Evolutionary conservation across 768 basidiomycete genomes (phyloP), one percentile per base, ranked within the genome.

Genomic region (Serendipita indica): DNA sequence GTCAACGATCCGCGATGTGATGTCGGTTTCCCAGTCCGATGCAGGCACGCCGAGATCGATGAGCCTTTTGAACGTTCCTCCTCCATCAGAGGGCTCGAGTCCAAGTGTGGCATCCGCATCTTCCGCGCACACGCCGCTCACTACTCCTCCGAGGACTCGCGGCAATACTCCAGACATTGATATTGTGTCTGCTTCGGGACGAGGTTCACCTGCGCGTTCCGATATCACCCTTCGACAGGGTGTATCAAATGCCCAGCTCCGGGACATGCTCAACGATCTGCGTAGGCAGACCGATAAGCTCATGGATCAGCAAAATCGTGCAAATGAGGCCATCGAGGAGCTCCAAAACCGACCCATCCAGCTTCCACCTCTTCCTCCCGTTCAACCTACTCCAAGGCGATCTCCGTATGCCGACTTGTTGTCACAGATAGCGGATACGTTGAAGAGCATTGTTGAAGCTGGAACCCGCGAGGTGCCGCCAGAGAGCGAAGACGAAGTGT

Each of bases 241-340:
- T 22, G 49, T 54, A 5, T 54, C 49, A 18, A 54, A 54, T 39
- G 72, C 73, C 20, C 72, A 75, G 33, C 69, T 86, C 37, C 74
- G 76, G 14, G 75, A 75, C 3, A 72, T 82, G 28, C 64, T 91
- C 43, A 72, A 77, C 14, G 75, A 72, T 12, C 73, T 92, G 41
- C 74, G 80, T 41, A 77, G 79, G 4, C 79, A 83, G 63, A 73
- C 82, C 4, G 71, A 73, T 7, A 78, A 75, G 6, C 67, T 94
- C 20, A 73, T 79, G 68, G 75, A 84, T 49, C 79, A 77, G 3
- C 88, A 93, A 68, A 64, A 68, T 0, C 71, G 76, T 0, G 77
- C 83, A 4, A 80, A 81, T 57, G 74, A 77, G 30, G 70, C 80
- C 60, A 68, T 92, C 33, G 79, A 84, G 59, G 78, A 82, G 25